A percentile compares a stretch with the other conserved stretches of the same genome.
phyloP scores from a whole-genome alignment of 148 eudicot species.

The Rhododendron griersonianum region DNA sequence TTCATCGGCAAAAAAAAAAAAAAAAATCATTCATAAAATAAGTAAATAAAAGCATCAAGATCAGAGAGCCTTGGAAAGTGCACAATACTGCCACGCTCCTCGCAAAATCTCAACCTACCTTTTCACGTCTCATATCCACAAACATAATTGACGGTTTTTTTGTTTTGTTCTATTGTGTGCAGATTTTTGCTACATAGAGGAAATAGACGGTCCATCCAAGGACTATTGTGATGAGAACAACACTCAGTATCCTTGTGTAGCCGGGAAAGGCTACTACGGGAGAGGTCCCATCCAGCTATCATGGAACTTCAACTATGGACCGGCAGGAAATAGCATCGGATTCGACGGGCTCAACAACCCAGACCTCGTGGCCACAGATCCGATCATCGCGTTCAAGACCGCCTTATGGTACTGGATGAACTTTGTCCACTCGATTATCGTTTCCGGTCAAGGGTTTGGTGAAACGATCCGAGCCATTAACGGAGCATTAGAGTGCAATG shows the following conservation, averaged over 20 bases:
- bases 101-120: too few species aligned
- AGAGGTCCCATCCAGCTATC: constrained; percentile 62
- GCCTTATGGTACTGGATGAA: constrained; percentile 63
- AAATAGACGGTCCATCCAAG: constrained; percentile 22
- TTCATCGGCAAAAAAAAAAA: too few species aligned
- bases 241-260: background rate
- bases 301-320: constrained; percentile 56
- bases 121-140: too few species aligned
- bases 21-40: too few species aligned
- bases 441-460: constrained; percentile 53
- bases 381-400: constrained; percentile 40
- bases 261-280: constrained; percentile 42
- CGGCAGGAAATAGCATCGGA: constrained; percentile 30
- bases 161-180: background rate
- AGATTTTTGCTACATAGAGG: constrained; percentile 53
- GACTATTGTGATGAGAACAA: constrained; percentile 25
- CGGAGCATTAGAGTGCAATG: constrained; percentile 44
- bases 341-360: constrained; percentile 50
- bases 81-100: too few species aligned
- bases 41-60: too few species aligned
- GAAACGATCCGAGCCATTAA: constrained; percentile 53
- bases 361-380: constrained; percentile 41
- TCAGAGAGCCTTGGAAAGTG: too few species aligned
- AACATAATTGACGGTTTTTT: too few species aligned
- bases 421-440: constrained; percentile 29